Evolutionary conservation across 2,329 filamentous ascomycete species (phyloP), one percentile per base, ranked within the genome.

Genomic region (Diaporthe citrichinensis): DNA sequence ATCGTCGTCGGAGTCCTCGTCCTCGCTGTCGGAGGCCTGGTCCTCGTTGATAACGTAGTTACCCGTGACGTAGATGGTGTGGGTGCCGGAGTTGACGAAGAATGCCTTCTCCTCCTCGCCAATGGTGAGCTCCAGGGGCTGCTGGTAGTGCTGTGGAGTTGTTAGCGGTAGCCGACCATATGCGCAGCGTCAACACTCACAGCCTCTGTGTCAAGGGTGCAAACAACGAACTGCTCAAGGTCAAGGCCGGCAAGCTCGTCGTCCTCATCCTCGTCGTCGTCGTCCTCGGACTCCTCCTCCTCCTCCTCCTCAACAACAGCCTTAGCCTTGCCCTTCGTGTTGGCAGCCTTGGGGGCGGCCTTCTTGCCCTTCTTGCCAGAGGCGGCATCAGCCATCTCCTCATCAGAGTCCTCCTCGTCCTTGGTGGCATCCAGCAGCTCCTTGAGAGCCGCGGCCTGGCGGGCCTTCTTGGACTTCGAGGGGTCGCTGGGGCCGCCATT

Each of bases 401-500:
- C 94, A 36, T 92, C 90, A 0, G 84, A 85, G 69, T 90, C 88
- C 51, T 92, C 91, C 67, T 89, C 88, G 46, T 86, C 88, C 76
- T 90, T 86, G 74, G 92, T 89, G 46, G 91, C 92, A 79, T 93
- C 92, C 79, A 95, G 90, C 77, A 98, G 91, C 86, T 95, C 93
- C 88, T 94, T 92, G 79, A 94, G 88, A 78, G 93, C 92, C 80
- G 94, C 94, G 80, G 92, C 92, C 83, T 94, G 92, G 85, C 92
- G 93, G 79, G 95, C 94, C 88, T 96, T 95, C 90, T 96, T 97
- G 76, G 92, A 92, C 91, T 97, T 98, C 84, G 91, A 88, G 80
- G 95, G 95, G 85, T 98, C 96, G 86, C 95, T 98, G 77, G 96
- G 96, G 53, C 96, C 96, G 77, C 94, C 95, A 82, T 97, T 97